Base-by-base conservation (phyloP, 192 early-diverging fungal species). In the Rhizophagus clarus region DNA sequence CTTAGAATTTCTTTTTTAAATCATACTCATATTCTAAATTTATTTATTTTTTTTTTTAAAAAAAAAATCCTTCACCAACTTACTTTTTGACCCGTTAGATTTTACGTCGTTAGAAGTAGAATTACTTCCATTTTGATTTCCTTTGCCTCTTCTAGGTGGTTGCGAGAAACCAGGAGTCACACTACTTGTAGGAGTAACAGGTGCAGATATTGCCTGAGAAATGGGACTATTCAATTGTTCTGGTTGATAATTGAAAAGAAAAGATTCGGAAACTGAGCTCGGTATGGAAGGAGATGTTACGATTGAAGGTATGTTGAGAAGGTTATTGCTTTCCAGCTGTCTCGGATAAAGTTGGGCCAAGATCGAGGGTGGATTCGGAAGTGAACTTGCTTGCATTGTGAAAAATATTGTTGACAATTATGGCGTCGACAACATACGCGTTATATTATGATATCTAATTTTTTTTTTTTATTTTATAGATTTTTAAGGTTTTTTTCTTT, bases 171-270 rank as follows among this genome's bases (percentile, higher is more conserved):
- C 51, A 20, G 60, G 60, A 34, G 75, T 24, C 40, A 22, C 64
- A 71, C 49, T 79, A 31, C 24, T 61, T 17, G 77, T 79, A 42
- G 77, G 77, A 24, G 77, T 79, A 11, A 68, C 77, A 0, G 77
- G 77, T 15, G 77, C 77, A 32, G 77, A 79, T 28, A 79, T 79
- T 56, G 77, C 77, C 20, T 79, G 77, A n/a, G 66, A 61, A 17
- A 79, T 79, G 15, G 60, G 77, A 56, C 61, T 79, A 29, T 63
- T 78, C 28, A 66, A n/a, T 32, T 66, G 20, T 29, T 78, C 76
- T 49, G 8, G 62, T 64, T 70, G 62, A 47, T n/a, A 66, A 10
- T 51, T 60, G 62, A 78, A 69, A 68, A 31, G 40, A 34, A 78
- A 78, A 78, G 76, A 45, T 12, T 78, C 76, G 29, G 76, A 56